These are phyloP conservation scores for Termitomyces sp. DNA, from an alignment of 768 basidiomycete genomes.

Conservation along the genomic window DNA sequence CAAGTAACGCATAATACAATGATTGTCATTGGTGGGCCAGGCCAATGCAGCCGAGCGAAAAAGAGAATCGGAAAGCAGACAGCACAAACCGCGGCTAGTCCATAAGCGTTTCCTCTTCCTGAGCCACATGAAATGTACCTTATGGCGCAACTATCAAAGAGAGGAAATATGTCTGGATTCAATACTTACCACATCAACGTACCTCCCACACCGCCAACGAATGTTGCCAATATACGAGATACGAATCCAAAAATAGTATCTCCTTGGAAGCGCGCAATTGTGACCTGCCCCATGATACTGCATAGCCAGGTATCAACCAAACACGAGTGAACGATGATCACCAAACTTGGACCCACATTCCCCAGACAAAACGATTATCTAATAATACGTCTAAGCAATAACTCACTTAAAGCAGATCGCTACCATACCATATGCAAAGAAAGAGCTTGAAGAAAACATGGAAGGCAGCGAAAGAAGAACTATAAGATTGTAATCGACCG, in stretches of 20 bases:
- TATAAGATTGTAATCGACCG: conserved; percentile 13
- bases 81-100: conserved; percentile 60
- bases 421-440: conserved; percentile 51
- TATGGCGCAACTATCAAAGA: not conserved
- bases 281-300: conserved; percentile 74
- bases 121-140: conserved; percentile 71
- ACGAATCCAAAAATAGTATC: conserved; percentile 68
- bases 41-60: conserved; percentile 68
- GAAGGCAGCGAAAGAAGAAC: conserved; percentile 56
- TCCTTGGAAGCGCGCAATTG: conserved; percentile 64
- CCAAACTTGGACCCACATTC: conserved; percentile 36
- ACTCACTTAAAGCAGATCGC: not conserved
- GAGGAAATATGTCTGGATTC: not conserved
- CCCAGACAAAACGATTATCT: conserved; percentile 71
- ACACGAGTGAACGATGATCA: not conserved
- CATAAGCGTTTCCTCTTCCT: conserved; percentile 58
- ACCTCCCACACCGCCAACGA: conserved; percentile 58
- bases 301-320: not conserved
- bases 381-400: not conserved
- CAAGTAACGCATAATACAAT: conserved; percentile 63
- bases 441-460: conserved; percentile 48
- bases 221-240: conserved; percentile 57
- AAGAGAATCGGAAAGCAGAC: conserved; percentile 72
- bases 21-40: conserved; percentile 66
- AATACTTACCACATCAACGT: conserved; percentile 56